These are phyloP conservation scores for Colletotrichum plurivorum DNA, from an alignment of 2,329 filamentous ascomycete genomes.

Conservation along the genomic window DNA sequence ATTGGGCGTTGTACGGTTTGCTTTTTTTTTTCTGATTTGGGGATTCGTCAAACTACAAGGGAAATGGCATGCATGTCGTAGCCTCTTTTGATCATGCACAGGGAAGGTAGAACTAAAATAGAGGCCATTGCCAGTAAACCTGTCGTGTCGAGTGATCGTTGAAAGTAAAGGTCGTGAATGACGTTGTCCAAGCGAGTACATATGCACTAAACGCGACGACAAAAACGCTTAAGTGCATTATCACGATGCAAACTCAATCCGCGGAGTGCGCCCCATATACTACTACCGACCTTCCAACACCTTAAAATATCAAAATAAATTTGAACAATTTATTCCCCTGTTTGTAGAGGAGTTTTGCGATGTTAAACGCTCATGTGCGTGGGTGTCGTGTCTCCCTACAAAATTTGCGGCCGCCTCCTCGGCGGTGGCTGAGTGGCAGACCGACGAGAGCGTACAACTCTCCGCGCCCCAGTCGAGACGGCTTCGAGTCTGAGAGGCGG, in stretches of 20 bases:
- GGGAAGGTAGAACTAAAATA: slow-evolving; percentile 32
- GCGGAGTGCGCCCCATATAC: not conserved
- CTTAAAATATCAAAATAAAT: too few relatives aligned
- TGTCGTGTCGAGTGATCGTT: not conserved
- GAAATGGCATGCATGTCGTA: slow-evolving; percentile 34
- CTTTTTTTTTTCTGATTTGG: slow-evolving; percentile 14
- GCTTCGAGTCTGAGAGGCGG: slow-evolving; percentile 7
- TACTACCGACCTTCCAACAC: too few relatives aligned
- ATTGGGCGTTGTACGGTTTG: slow-evolving; percentile 19
- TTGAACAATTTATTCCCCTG: not conserved
- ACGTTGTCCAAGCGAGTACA: not conserved
- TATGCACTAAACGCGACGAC: slow-evolving; percentile 17
- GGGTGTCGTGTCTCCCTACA: slow-evolving; percentile 3
- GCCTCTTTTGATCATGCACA: slow-evolving; percentile 30
- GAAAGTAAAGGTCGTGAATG: not conserved
- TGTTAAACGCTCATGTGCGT: not conserved
- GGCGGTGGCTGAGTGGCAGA: slow-evolving; percentile 8
- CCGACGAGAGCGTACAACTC: slow-evolving; percentile 18
- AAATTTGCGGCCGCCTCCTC: slow-evolving; percentile 4
- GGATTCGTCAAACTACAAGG: slow-evolving; percentile 8
- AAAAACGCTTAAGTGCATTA: slow-evolving; percentile 5
- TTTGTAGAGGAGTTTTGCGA: not conserved
- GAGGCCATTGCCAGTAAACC: slow-evolving; percentile 17
- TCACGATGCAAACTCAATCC: slow-evolving; percentile 7
- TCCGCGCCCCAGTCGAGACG: slow-evolving; percentile 5